Base-by-base conservation (phyloP, 2,329 filamentous ascomycete genomes). In the Cladophialophora carrionii region DNA sequence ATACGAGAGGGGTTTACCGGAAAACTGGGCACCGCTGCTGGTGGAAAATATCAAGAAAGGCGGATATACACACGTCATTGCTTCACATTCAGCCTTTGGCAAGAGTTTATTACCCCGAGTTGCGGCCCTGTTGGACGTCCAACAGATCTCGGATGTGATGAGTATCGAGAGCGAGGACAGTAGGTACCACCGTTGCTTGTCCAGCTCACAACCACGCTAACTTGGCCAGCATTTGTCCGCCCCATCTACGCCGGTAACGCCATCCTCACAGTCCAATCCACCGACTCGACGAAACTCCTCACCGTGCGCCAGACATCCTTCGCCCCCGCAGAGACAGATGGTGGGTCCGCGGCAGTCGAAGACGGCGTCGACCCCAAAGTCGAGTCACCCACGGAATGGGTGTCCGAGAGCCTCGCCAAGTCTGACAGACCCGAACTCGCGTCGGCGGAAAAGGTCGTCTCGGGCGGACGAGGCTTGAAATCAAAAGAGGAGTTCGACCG, bases 221-320 rank as follows among this genome's bases (percentile, higher is more conserved):
- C 63, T 17, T 48, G 61, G 59, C 46, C 68, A 86, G 85, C 92
- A 12, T 99, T 99, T 74, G 90, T 97, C 62, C 90, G 95, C 63
- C 94, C 95, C 31, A 97, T 99, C 75, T 99, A 99, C 78, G 95
- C 95, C 64, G 95, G 95, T 62, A 99, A 99, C 76, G 95, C 94
- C 55, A 96, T 99, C 74, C 87, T 96, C 41, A 99, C 95, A 9
- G 93, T 99, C 65, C 91, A 98, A 79, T 96, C 92, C 2, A 86
- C 86, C 68, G 95, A 99, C 75, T 76, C 84, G 17, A 86, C 92
- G 77, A 99, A 98, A 81, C 77, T 98, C 61, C 85, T 99, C 73
- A 99, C 95, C 41, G 90, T 98, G 69, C 90, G 95, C 75, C 93
- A 92, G 70, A 98, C 95, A 2, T 90, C 95, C 0, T 99, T 99